Base-by-base conservation (phyloP, 179 eudicot genomes). In the Kewa caespitosa region DNA sequence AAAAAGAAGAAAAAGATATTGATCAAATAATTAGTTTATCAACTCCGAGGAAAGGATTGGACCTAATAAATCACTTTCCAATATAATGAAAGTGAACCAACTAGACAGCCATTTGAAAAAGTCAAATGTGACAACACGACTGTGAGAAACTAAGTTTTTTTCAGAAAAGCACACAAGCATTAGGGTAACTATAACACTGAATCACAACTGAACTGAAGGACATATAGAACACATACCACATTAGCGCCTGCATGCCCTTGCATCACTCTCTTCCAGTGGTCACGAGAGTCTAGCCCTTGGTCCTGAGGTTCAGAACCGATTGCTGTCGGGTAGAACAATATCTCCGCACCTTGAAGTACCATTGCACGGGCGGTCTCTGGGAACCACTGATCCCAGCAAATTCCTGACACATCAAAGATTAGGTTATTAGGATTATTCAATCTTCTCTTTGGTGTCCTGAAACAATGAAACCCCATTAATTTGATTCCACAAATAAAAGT, bases 381-480 rank as follows among this genome's bases (percentile, higher is more conserved):
- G 80, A 95, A 95, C 98, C 97, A 95, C 79, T 95, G 97, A 87
- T 95, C 99, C 99, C 99, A 95, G 85, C 99, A 95, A 79, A 95
- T 95, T 78, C 91, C 99, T 93, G 75, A 69, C 7, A 39, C 37
- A 69, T 41, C 12, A 65, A 52, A 37, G 3, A 31, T 78, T 11
- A 81, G 13, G 41, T 23, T 7, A 11, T 64, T 59, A 28, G 38
- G 57, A 34, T 15, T 9, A 17, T 20, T n/a, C 69, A 18, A 61
- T 6, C 20, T 17, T 76, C 18, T 25, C 43, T 34, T 28, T 46
- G 38, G 15, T 43, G 42, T 61, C 32, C 31, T 31, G 55, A 74
- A 70, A 69, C 41, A 54, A 20, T 38, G 22, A 30, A 33, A 52
- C 39, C 30, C 62, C 34, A 32, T 11, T 30, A 14, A 31, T 28